phyloP scores from a whole-genome alignment of 1,139 yeast species.

The Hyphopichia fennica region DNA sequence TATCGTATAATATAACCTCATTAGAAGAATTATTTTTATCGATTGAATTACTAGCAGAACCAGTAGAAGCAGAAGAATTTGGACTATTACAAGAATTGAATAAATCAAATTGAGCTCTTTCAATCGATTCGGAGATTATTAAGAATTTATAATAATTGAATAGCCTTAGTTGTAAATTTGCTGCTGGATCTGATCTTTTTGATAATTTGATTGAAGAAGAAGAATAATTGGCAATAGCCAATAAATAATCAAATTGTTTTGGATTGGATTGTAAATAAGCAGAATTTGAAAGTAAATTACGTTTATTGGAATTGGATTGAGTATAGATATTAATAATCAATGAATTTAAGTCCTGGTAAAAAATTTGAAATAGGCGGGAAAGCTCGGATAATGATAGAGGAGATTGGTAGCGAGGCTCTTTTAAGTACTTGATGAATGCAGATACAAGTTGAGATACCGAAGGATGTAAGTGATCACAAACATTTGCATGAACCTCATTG shows the following conservation, averaged over 20 bases:
- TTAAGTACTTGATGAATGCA: slow-evolving; percentile 36
- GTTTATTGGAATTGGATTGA: slow-evolving; percentile 40
- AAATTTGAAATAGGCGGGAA: slow-evolving; percentile 30
- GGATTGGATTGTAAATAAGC: slow-evolving; percentile 30
- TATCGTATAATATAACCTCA: slow-evolving; percentile 35
- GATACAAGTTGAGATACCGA: slow-evolving; percentile 23
- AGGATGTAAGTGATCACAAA: slow-evolving; percentile 12
- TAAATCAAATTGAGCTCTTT: slow-evolving; percentile 32
- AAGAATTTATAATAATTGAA: slow-evolving; percentile 44
- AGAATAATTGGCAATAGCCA: slow-evolving; percentile 47
- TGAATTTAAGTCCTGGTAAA: slow-evolving; percentile 41
- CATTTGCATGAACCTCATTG: slow-evolving; percentile 1
- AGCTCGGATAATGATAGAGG: slow-evolving; percentile 40
- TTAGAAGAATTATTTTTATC: slow-evolving; percentile 11
- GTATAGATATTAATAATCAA: slow-evolving; percentile 34
- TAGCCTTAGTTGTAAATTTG: slow-evolving; percentile 38
- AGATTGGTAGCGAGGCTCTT: slow-evolving; percentile 45
- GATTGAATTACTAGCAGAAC: not conserved
- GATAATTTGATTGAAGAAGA: slow-evolving; percentile 39
- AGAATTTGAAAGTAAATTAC: slow-evolving; percentile 34
- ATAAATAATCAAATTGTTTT: slow-evolving; percentile 36
- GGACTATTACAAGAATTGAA: slow-evolving; percentile 22
- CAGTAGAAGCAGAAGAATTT: slow-evolving; percentile 14
- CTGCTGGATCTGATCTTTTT: slow-evolving; percentile 37
- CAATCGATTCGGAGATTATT: slow-evolving; percentile 32